Evolutionary conservation across 2,329 filamentous ascomycete species (phyloP).

Genomic region (Teratosphaeria zuluensis): DNA sequence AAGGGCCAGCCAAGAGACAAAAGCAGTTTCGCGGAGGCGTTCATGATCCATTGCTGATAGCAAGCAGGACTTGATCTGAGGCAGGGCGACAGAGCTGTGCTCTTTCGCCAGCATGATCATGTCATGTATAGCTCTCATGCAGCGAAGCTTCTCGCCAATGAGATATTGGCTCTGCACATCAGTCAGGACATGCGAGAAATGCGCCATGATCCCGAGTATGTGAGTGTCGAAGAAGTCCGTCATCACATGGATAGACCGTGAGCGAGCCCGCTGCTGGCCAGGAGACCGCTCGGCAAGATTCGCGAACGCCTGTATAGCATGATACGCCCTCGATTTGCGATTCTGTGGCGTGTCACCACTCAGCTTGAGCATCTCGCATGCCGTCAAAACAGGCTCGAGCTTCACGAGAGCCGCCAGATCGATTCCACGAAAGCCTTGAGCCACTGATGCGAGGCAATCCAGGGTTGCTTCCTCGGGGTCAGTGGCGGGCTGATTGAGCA

Average conservation of each 20-base stretch:
- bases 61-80: slow-evolving; percentile 89
- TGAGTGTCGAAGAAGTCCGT: slow-evolving; percentile 72
- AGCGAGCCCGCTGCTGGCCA: slow-evolving; percentile 30
- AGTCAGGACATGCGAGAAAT: slow-evolving; percentile 70
- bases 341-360: slow-evolving; percentile 57
- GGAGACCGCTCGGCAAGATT: slow-evolving; percentile 40
- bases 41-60: slow-evolving; percentile 70
- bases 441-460: slow-evolving; percentile 57
- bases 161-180: slow-evolving; percentile 48
- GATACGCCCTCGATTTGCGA: slow-evolving; percentile 32
- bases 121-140: slow-evolving; percentile 74
- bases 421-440: slow-evolving; percentile 56
- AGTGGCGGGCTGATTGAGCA: slow-evolving; percentile 51
- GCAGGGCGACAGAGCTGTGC: slow-evolving; percentile 68
- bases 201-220: slow-evolving; percentile 76
- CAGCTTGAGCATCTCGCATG: slow-evolving; percentile 72
- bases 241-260: slow-evolving; percentile 49
- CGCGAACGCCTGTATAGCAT: slow-evolving; percentile 39
- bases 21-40: slow-evolving; percentile 66
- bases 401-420: slow-evolving; percentile 61
- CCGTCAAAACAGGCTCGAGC: slow-evolving; percentile 63
- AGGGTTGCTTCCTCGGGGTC: slow-evolving; percentile 59
- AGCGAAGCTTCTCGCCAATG: slow-evolving; percentile 58
- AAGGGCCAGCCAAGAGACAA: slow-evolving; percentile 76
- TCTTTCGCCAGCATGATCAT: slow-evolving; percentile 69